Evolutionary conservation across 2,329 filamentous ascomycete genomes (phyloP).

Genomic region (Hymenoscyphus occultus): DNA sequence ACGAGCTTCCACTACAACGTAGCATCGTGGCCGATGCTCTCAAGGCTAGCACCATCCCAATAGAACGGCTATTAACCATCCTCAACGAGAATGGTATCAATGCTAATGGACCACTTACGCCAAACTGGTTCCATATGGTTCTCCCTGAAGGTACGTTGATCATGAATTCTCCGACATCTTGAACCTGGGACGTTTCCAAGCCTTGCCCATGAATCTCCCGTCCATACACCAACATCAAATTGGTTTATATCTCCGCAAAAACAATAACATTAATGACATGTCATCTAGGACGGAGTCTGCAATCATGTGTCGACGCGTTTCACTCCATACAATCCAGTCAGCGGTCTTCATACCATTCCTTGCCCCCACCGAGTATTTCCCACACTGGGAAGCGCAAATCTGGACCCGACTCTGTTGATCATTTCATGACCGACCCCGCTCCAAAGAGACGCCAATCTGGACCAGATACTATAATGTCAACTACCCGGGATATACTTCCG

Average conservation of each 20-base stretch:
- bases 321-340: constrained; percentile 22
- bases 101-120: constrained; percentile 35
- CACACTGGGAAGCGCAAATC: constrained; percentile 30
- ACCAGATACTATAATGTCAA: constrained; percentile 4
- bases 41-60: constrained; percentile 44
- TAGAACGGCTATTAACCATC: constrained; percentile 42
- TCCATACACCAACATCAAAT: constrained; percentile 23
- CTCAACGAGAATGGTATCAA: constrained; percentile 37
- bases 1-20: constrained; percentile 34
- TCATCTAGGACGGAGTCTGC: constrained; percentile 31
- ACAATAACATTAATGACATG: constrained; percentile 16
- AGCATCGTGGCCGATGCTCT: constrained; percentile 51
- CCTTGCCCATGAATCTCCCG: constrained; percentile 15
- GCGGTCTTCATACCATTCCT: constrained; percentile 11
- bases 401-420: constrained; percentile 22
- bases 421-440: constrained; percentile 16
- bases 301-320: constrained; percentile 32
- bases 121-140: constrained; percentile 48
- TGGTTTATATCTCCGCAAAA: constrained; percentile 6
- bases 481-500: constrained; percentile 29
- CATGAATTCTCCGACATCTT: constrained; percentile 16
- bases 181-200: constrained; percentile 21
- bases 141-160: constrained; percentile 46
- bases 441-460: constrained; percentile 30
- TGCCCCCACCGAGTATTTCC: constrained; percentile 14